Base-by-base conservation (phyloP, 441 rosid species). In the Jatropha podagrica region DNA sequence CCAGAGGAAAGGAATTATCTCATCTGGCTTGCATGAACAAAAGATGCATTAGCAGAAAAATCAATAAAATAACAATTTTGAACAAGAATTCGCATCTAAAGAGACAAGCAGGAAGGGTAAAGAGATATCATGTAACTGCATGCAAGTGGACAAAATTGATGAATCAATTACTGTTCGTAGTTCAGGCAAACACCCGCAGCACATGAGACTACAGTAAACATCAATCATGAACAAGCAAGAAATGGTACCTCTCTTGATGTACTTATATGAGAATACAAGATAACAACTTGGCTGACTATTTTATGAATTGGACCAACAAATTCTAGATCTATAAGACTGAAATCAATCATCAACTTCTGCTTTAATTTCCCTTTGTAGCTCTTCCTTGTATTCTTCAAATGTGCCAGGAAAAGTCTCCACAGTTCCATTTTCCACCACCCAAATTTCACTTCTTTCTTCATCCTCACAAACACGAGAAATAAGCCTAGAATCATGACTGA, bases 401-500 rank as follows among this genome's bases (percentile, higher is more conserved):
- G 95, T 87, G 70, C 93, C 97, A 0, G 83, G 82, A 79, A 85
- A 92, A 60, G 74, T 73, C 55, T n/a, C 74, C 68, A 89, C 97
- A 0, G 97, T 89, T 73, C 98, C 98, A 46, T 90, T 80, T 69
- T 94, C 97, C 3, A 92, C 98, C 0, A 95, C 97, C 97, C 98
- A 95, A 61, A 92, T 91, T 71, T 90, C 77, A 76, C 97, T 95
- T 73, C 79, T 85, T 78, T 95, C 98, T 74, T 92, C 94, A 49
- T 91, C 94, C 20, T 86, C 97, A 72, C 97, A 91, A 7, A 91
- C 98, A 41, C 91, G 88, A 7, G 97, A 90, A 78, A 95, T 95
- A 37, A 95, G 91, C 82, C 99, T 86, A 1, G 97, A 95, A 78
- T 93, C 99, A 8, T 95, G 99, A 79, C 97, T 95, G 76, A 95